Evolutionary conservation across 495 filamentous ascomycete species (phyloP).

Genomic region (Entonaema liquescens): DNA sequence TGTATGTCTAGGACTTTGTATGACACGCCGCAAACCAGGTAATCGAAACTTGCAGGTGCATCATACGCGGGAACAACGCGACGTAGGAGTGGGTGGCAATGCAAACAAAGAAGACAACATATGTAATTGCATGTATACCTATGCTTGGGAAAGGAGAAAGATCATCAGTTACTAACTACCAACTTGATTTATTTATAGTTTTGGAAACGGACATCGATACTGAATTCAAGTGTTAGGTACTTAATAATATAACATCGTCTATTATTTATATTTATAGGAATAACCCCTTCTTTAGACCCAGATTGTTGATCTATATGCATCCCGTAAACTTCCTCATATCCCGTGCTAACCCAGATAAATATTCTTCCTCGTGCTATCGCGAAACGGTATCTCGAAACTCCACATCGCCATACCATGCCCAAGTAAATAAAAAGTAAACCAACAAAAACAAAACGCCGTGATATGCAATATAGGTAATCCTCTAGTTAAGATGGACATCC

Average conservation of each 20-base stretch:
- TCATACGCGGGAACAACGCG: too few relatives aligned
- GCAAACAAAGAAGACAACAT: not conserved
- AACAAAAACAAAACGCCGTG: constrained; percentile 13
- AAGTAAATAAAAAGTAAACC: not conserved
- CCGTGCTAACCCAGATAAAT: constrained; percentile 7
- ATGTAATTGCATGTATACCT: too few relatives aligned
- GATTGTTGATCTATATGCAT: constrained; percentile 7
- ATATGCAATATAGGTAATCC: constrained; percentile 2
- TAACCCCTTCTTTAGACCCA: not conserved
- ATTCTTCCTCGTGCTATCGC: constrained; percentile 22
- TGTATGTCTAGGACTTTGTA: constrained; percentile 1
- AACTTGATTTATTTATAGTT: too few relatives aligned
- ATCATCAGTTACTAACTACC: too few relatives aligned
- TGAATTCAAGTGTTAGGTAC: not conserved
- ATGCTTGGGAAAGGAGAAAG: too few relatives aligned
- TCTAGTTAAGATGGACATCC: not conserved
- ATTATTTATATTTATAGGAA: not conserved
- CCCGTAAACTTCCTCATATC: not conserved
- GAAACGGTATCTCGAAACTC: constrained; percentile 20
- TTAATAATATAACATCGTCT: not conserved
- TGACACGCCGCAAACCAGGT: not conserved
- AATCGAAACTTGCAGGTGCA: not conserved
- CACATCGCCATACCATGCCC: constrained; percentile 23
- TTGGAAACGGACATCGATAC: not conserved
- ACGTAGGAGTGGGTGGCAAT: not conserved